Base-by-base conservation (phyloP, 2,329 filamentous ascomycete genomes). In the Penicillium frequentans region DNA sequence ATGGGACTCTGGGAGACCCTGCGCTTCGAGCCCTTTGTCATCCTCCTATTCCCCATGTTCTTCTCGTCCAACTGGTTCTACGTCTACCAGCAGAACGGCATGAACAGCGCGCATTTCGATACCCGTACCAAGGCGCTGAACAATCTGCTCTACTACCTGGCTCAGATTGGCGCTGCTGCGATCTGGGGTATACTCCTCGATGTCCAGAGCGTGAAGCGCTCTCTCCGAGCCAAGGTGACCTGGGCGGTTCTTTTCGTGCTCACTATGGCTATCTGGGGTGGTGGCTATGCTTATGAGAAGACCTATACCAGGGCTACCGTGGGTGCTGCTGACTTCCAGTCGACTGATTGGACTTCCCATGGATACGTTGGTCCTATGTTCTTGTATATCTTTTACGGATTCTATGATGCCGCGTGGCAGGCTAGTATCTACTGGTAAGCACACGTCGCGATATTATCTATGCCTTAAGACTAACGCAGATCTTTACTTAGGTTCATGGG, bases 401-500 rank as follows among this genome's bases (percentile, higher is more conserved):
- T 93, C 73, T 93, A 86, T 65, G 93, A 96, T 73, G 90, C 92
- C 39, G 84, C 86, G 52, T 96, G 90, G 89, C 93, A 96, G 79
- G 92, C 90, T 0, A 85, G 81, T 67, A 87, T 92, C 50, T 96
- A 96, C 81, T 96, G 92, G 92, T 82, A 75, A 62, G 79, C 69
- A 50, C n/a, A 26, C 1, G 7, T 35, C 29, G 10, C 7, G 4
- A 2, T 48, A 5, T 4, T 23, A 21, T 23, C 8, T 48, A 27
- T 16, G 46, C 11, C n/a, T 14, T 23, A 10, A 6, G 19, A 23
- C 39, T 42, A 14, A 42, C 19, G 7, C 35, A n/a, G 1, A n/a
- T 31, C 4, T 33, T 19, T 23, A 26, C 27, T 9, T 21, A 88
- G 86, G 87, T 91, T 88, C 79, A 96, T 96, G 88, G 92, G 92